These are phyloP conservation scores for Pythium phragmiticola DNA, from an alignment of 352 stramenopile species.

Conservation along the genomic window DNA sequence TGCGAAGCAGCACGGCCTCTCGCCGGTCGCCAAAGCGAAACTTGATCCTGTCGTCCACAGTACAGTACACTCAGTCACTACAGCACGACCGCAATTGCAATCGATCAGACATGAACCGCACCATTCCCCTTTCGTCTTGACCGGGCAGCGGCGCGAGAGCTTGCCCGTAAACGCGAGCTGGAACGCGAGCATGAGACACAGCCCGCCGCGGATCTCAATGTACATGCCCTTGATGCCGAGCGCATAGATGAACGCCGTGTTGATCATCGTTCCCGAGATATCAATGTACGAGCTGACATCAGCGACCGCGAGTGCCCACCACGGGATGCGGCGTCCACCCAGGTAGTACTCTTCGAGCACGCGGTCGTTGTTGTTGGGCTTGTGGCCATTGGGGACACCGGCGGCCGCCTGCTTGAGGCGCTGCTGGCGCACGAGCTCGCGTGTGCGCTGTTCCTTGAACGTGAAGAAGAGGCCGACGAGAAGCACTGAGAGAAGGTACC, in stretches of 20 bases:
- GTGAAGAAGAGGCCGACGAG: slow-evolving; percentile 71
- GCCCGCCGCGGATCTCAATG: slow-evolving; percentile 74
- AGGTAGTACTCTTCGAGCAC: slow-evolving; percentile 79
- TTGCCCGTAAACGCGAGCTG: slow-evolving; percentile 82
- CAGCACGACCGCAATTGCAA: background rate
- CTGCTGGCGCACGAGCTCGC: slow-evolving; percentile 35
- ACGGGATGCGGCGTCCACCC: slow-evolving; percentile 59
- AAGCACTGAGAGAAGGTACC: slow-evolving; percentile 65
- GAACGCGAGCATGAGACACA: slow-evolving; percentile 80
- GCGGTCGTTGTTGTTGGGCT: slow-evolving; percentile 32
- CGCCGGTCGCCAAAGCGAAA: slow-evolving; percentile 66
- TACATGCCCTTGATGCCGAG: slow-evolving; percentile 84
- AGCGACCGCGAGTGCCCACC: slow-evolving; percentile 69
- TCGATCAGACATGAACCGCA: slow-evolving; percentile 16
- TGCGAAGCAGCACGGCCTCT: slow-evolving; percentile 57
- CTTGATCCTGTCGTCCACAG: slow-evolving; percentile 54
- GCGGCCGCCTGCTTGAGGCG: slow-evolving; percentile 17
- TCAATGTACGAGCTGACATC: slow-evolving; percentile 87
- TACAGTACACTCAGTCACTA: no score
- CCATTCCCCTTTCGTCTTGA: slow-evolving; percentile 82
- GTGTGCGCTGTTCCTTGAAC: slow-evolving; percentile 45
- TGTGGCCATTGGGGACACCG: slow-evolving; percentile 13
- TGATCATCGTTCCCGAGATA: slow-evolving; percentile 86
- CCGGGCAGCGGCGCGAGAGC: slow-evolving; percentile 63
- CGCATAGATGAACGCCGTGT: slow-evolving; percentile 77